Base-by-base conservation (phyloP, 1,284 basidiomycete genomes). In the Ganoderma lucidum region DNA sequence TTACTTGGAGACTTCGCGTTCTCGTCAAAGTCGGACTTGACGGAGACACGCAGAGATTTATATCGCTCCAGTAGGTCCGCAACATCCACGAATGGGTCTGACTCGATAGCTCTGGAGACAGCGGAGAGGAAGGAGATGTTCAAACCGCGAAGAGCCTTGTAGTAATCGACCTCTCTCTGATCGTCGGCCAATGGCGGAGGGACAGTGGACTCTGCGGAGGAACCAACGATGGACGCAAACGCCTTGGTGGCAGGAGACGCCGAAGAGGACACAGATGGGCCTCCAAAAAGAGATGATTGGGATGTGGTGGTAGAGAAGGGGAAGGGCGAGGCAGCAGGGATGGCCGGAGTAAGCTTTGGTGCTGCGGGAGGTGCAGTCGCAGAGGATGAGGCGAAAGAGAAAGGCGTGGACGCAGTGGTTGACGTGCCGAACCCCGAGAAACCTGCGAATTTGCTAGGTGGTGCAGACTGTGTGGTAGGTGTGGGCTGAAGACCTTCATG, bases 1-100 rank as follows among this genome's bases (percentile, higher is more conserved):
- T 63, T 70, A 3, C 70, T 58, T 14, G 66, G 6, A 12, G 65
- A 78, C 67, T 79, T 80, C 12, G 80, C 69, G 53, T 78, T 80
- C 17, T 80, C 79, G 63, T 90, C 87, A 70, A 84, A 90, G 48
- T 90, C 86, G 59, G 84, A 85, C 75, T 90, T 87, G 8, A 91
- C 86, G 51, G 85, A 83, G 8, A 83, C 78, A 6, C 93, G 85
- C 56, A 91, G 80, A 12, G 80, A 82, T 74, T 85, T 88, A 80
- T 97, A 96, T 65, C 87, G 87, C 66, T 88, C 86, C n/a, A 91
- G 71, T 10, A 94, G 74, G 10, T 80, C 79, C 4, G 86, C 82
- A 3, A 96, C 80, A 75, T 97, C 90, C n/a, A 83, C 78, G 78
- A 96, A 96, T 0, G 93, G 90, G 78, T 97, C 94, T 10, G 85